Base-by-base conservation (phyloP, 345 rosid genomes). In the Eucalyptus pauciflora region DNA sequence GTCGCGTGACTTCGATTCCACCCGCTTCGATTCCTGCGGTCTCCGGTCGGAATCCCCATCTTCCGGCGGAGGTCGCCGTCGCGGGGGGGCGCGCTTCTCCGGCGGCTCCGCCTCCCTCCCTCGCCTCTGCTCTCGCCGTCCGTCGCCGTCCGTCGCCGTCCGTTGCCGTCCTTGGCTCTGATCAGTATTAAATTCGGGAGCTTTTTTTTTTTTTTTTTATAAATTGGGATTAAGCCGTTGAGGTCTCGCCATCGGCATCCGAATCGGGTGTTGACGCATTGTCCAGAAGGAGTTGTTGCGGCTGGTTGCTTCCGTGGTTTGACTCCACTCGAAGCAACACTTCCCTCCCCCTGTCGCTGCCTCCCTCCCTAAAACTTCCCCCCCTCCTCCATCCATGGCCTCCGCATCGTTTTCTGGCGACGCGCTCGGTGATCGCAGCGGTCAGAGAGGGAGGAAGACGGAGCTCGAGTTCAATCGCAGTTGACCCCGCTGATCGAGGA, bases 281-380 rank as follows among this genome's bases (percentile, higher is more conserved):
- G 83, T 33, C 88, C 46, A 46, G 50, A 29, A 8, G 88, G 58
- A 52, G 56, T 31, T 79, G 89, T 80, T 88, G 89, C 7, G 86
- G 79, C 91, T 86, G 89, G 89, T 91, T 90, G 86, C 90, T 91
- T 80, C 90, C 91, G 85, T 87, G 91, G 86, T 92, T 95, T 96
- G 96, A 95, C 96, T 93, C 94, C 91, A 90, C 92, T 94, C 93
- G 92, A 96, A 97, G 99, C 98, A 94, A 96, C 90, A 46, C 71
- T 43, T 46, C 33, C 86, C 52, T 50, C 7, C 58, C 88, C 60
- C 86, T 52, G 58, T 52, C 58, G 2, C 10, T 52, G 58, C 58
- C 56, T 50, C 31, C 49, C 88, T 92, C 76, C 83, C 67, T 87
- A 88, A 49, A 51, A 7, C 76, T 13, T 31, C 33, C 33, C 31